A percentile compares a stretch with the other conserved stretches of the same genome.
Evolutionary conservation across 2,329 filamentous ascomycete species (phyloP).

Genomic region (Leptographium flavum): DNA sequence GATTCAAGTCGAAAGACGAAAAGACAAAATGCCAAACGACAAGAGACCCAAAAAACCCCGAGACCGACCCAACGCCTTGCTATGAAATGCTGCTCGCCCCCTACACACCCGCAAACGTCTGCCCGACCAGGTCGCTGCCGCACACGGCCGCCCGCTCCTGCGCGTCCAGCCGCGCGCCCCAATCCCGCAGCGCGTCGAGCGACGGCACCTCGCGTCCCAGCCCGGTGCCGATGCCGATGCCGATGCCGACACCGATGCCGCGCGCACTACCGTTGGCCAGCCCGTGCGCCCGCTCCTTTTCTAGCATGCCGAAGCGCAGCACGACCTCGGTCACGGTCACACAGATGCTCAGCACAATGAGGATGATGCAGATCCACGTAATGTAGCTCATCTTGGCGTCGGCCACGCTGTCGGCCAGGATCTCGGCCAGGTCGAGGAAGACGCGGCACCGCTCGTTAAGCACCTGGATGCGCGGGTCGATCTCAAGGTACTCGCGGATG

Average conservation of each 20-base stretch:
- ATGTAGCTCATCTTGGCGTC: conserved; percentile 93
- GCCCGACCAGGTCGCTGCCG: conserved; percentile 10
- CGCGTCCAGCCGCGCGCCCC: conserved; percentile 10
- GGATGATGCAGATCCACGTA: conserved; percentile 94
- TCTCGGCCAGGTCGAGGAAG: conserved; percentile 91
- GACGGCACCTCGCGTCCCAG: conserved; percentile 1
- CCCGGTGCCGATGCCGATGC: background rate
- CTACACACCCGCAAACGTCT: conserved; percentile 13
- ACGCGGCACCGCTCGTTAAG: conserved; percentile 94
- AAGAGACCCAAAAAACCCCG: background rate
- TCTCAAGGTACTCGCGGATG: conserved; percentile 93
- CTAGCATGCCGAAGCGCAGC: conserved; percentile 67
- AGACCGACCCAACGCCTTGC: background rate
- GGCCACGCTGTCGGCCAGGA: conserved; percentile 79
- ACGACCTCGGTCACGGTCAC: conserved; percentile 85
- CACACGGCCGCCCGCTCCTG: conserved; percentile 11
- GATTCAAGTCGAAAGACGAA: background rate
- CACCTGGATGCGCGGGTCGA: conserved; percentile 88
- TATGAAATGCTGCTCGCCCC: background rate
- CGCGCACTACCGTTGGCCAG: background rate
- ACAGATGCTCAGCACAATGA: conserved; percentile 81
- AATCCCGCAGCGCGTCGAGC: conserved; percentile 11
- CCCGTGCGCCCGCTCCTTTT: conserved; percentile 23
- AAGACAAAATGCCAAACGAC: background rate
- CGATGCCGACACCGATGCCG: background rate